phyloP scores from a whole-genome alignment of 208 protist genomes.

The Herpetomonas tarakana region DNA sequence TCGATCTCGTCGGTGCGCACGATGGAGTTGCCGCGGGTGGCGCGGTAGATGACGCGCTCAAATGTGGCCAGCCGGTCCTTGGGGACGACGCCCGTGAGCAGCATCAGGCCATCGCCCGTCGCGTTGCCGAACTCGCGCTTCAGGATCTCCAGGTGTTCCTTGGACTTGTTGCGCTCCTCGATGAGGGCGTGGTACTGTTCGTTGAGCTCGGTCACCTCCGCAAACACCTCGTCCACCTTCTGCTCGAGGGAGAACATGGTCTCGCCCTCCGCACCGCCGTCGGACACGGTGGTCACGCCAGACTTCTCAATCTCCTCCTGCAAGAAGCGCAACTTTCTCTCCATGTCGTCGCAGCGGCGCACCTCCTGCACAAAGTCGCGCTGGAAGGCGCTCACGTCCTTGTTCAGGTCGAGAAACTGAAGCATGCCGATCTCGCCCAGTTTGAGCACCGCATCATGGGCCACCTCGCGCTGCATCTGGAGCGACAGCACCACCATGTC shows the following conservation, averaged over 20 bases:
- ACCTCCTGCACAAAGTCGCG: constrained; percentile 91
- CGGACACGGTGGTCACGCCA: constrained; percentile 15
- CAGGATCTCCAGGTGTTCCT: constrained; percentile 82
- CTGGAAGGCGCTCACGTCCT: constrained; percentile 71
- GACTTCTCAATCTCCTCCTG: constrained; percentile 57
- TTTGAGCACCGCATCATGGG: constrained; percentile 83
- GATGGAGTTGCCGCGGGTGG: constrained; percentile 96
- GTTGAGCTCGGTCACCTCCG: constrained; percentile 55
- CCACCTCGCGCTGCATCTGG: constrained; percentile 86
- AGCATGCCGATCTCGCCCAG: constrained; percentile 86
- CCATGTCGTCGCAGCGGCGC: constrained; percentile 88
- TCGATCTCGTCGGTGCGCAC: constrained; percentile 87
- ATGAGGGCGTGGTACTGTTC: constrained; percentile 83
- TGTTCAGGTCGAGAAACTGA: constrained; percentile 90
- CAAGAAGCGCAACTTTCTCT: constrained; percentile 81
- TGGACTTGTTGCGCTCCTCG: constrained; percentile 72
- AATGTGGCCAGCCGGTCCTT: constrained; percentile 85
- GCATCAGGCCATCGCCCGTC: constrained; percentile 61
- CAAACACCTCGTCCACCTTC: constrained; percentile 27
- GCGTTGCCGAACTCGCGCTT: constrained; percentile 62
- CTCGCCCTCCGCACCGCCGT: constrained; percentile 7
- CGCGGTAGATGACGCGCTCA: constrained; percentile 94
- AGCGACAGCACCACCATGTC: constrained; percentile 92
- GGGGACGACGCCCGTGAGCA: constrained; percentile 95
- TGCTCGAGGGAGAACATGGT: constrained; percentile 16